Percentiles rank a stretch among this genome's conserved stretches.
Conservation (phyloP, 2,329 filamentous ascomycete species). For the Thelonectria olida region DNA sequence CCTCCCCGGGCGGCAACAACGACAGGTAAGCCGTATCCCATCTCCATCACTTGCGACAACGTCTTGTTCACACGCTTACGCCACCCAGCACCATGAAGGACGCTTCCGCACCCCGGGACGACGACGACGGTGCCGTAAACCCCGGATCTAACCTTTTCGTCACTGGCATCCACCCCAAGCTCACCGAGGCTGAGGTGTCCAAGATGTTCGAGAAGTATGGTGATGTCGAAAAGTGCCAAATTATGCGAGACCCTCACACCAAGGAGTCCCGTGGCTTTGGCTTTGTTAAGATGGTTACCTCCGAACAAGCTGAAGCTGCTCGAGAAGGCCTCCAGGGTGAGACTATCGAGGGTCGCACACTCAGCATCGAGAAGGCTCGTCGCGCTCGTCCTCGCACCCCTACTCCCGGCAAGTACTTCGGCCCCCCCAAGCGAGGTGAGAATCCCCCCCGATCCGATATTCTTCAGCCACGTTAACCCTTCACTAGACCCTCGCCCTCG, state of each 20-base stretch:
- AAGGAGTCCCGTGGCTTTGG: conserved; percentile 99
- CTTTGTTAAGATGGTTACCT: conserved; percentile 98
- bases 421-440: conserved; percentile 95
- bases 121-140: conserved; percentile 85
- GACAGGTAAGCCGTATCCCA: conserved; percentile 38
- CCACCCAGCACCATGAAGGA: conserved; percentile 59
- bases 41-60: not conserved
- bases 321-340: conserved; percentile 97
- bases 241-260: conserved; percentile 98
- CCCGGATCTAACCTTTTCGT: conserved; percentile 98
- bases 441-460: conserved; percentile 24
- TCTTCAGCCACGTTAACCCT: conserved; percentile 19
- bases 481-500: conserved; percentile 50
- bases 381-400: conserved; percentile 94
- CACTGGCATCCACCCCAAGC: conserved; percentile 93
- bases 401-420: conserved; percentile 98
- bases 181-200: conserved; percentile 88
- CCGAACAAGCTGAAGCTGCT: conserved; percentile 94
- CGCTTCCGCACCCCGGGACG: conserved; percentile 61
- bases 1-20: conserved; percentile 64
- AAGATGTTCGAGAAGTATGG: conserved; percentile 99
- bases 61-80: conserved; percentile 18
- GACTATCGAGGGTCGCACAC: conserved; percentile 90
- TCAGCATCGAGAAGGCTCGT: conserved; percentile 99
- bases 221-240: conserved; percentile 98